A percentile compares a stretch with the other conserved stretches of the same genome.
Evolutionary conservation across 495 filamentous ascomycete species (phyloP).

Genomic region (Choiromyces venosus): DNA sequence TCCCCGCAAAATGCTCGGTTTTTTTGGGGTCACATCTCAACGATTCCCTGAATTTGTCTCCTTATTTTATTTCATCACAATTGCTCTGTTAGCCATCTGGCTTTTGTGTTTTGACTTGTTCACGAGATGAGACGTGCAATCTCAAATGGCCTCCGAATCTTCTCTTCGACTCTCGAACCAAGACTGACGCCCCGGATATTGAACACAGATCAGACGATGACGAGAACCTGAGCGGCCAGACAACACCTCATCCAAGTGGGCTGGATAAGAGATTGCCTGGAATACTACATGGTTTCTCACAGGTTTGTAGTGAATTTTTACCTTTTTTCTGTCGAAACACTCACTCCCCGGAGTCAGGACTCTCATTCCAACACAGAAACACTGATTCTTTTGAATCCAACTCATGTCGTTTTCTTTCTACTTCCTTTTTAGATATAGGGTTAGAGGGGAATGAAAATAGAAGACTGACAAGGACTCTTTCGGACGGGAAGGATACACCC

Average conservation of each 20-base stretch:
- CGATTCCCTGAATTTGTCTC: conserved; percentile 9
- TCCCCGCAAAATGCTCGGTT: conserved; percentile 7
- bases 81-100: conserved; percentile 6
- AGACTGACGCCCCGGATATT: neutral
- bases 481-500: conserved; percentile 41
- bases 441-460: conserved; percentile 21
- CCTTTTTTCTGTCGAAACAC: conserved; percentile 23
- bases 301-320: conserved; percentile 41
- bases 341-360: neutral
- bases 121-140: conserved; percentile 28
- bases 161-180: conserved; percentile 7
- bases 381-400: conserved; percentile 2
- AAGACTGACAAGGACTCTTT: conserved; percentile 35
- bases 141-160: conserved; percentile 31
- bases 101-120: conserved; percentile 17
- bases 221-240: conserved; percentile 39
- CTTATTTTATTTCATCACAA: conserved; percentile 3
- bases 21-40: conserved; percentile 2
- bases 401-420: conserved; percentile 7
- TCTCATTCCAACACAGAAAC: neutral
- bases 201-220: conserved; percentile 37
- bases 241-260: conserved; percentile 40
- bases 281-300: conserved; percentile 41
- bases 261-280: conserved; percentile 41
- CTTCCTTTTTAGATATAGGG: conserved; percentile 23